phyloP scores from a whole-genome alignment of 148 eudicot genomes.

The Diospyros kaki region DNA sequence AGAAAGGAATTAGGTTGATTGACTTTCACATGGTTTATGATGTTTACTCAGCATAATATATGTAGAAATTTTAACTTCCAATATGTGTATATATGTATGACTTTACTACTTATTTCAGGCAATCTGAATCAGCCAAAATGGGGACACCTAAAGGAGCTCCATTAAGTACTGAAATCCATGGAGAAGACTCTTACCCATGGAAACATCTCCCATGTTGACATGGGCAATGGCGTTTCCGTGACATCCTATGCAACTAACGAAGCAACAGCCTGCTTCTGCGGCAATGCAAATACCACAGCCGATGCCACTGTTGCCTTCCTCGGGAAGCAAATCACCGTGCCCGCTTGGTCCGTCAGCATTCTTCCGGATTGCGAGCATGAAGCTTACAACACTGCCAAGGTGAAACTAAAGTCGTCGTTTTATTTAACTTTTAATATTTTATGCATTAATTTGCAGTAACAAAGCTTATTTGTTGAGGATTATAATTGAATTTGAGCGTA shows the following conservation, averaged over 20 bases:
- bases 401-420: not conserved
- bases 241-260: constrained; percentile 25
- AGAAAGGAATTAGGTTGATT: not conserved
- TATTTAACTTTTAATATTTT: too few species aligned
- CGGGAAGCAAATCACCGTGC: constrained; percentile 28
- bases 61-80: too few species aligned
- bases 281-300: constrained; percentile 22
- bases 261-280: constrained; percentile 29
- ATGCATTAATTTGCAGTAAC: too few species aligned
- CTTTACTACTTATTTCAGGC: constrained; percentile 20
- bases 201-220: constrained; percentile 16
- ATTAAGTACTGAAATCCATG: constrained; percentile 36
- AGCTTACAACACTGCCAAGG: constrained; percentile 64
- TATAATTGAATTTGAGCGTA: too few species aligned
- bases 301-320: constrained; percentile 33
- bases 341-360: constrained; percentile 72
- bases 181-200: constrained; percentile 55
- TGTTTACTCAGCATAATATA: not conserved
- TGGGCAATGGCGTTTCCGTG: constrained; percentile 38
- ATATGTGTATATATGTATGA: not conserved
- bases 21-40: not conserved
- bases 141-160: constrained; percentile 37
- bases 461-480: too few species aligned
- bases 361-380: constrained; percentile 43
- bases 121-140: constrained; percentile 20